Evolutionary conservation across 352 stramenopile genomes (phyloP), one percentile per base, ranked within the genome.

Genomic region (Porosira glacialis): DNA sequence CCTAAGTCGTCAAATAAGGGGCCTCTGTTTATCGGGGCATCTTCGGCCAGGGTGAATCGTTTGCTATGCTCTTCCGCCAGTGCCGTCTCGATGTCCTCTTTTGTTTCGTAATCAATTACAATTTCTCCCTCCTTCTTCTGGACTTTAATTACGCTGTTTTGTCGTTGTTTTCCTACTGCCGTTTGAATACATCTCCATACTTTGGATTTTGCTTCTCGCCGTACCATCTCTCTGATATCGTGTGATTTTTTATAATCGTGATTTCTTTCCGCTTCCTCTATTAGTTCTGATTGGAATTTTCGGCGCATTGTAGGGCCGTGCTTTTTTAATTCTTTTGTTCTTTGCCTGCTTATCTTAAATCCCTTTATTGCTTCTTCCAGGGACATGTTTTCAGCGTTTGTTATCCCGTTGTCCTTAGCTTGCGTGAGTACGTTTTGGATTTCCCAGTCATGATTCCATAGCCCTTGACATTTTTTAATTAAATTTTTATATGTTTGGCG

Each of bases 51-150:
- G 0, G 24, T 0, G 28, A 71, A 63, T 10, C 61, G 1, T 0
- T 52, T 0, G 24, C 63, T 51, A 21, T 36, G 56, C 22, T 51
- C 51, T 30, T 55, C 39, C 28, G 62, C 39, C 31, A 64, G 57
- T 17, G 47, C 48, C 27, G 1, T 28, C 17, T 38, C 43, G 24
- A 64, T 64, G n/a, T 44, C 63, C 33, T 17, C 0, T 27, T 39
- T 17, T 62, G 55, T 22, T 19, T 17, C 21, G 30, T 57, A 19
- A 17, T 4, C 10, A 10, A 10, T 4, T 10, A 36, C 4, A 4
- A 10, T 10, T 1, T 27, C 53, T 24, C 27, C 17, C 2, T 39
- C 53, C 19, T 22, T 35, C 15, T 33, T 30, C 1, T 41, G 5
- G 7, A 49, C 36, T 17, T 28, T 15, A 2, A 22, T 11, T 7